These are phyloP conservation scores for Tolypocladium amazonense DNA, from an alignment of 2,329 filamentous ascomycete species.

Conservation along the genomic window DNA sequence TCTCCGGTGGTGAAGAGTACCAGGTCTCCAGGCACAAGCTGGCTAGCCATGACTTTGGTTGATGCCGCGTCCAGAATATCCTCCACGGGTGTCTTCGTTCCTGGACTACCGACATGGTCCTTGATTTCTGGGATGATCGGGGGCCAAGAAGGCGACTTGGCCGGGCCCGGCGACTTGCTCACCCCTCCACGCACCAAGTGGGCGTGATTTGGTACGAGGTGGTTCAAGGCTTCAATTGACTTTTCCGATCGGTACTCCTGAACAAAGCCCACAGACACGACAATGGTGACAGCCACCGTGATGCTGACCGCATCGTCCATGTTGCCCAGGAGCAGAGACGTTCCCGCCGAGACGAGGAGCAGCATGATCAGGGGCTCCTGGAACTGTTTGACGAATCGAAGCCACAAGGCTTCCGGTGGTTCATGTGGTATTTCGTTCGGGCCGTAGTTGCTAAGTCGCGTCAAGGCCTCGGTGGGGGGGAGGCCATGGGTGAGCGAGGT, in stretches of 20 bases:
- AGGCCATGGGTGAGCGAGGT: constrained; percentile 81
- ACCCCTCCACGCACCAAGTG: constrained; percentile 68
- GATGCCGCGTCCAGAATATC: constrained; percentile 62
- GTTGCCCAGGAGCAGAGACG: constrained; percentile 87
- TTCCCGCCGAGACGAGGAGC: constrained; percentile 76
- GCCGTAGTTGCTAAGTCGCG: constrained; percentile 70
- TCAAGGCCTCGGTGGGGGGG: constrained; percentile 68
- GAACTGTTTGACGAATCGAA: constrained; percentile 93
- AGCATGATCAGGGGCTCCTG: constrained; percentile 90
- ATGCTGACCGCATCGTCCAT: constrained; percentile 94
- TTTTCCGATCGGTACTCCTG: constrained; percentile 98
- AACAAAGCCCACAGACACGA: constrained; percentile 90
- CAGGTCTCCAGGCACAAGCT: constrained; percentile 85
- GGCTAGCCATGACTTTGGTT: constrained; percentile 73
- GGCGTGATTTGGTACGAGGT: constrained; percentile 88
- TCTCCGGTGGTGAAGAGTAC: constrained; percentile 94
- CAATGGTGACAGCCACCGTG: constrained; percentile 89
- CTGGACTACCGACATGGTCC: constrained; percentile 30
- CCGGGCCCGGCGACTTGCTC: constrained; percentile 20
- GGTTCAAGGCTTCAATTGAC: constrained; percentile 87
- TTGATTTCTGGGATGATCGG: constrained; percentile 29
- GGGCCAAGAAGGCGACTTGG: constrained; percentile 37
- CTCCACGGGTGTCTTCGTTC: constrained; percentile 49
- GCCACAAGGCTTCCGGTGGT: constrained; percentile 85
- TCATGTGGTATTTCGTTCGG: constrained; percentile 94